Evolutionary conservation across 495 filamentous ascomycete genomes (phyloP), one percentile per base, ranked within the genome.

Genomic region (Tuber brumale): DNA sequence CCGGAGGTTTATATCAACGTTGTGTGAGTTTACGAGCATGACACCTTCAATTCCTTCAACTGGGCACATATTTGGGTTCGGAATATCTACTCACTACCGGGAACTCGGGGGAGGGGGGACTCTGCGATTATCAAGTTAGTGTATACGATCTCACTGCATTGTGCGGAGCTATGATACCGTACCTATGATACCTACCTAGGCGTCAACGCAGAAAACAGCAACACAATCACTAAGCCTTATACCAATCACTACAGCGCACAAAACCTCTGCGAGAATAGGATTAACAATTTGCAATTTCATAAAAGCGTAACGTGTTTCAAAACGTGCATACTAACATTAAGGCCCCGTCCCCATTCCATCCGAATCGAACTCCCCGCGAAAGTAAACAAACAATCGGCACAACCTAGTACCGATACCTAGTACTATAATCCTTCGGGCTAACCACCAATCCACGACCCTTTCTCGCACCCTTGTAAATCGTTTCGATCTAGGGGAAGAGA

Each of bases 391-490:
- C 46, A 45, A 45, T 45, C 46, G 19, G 37, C 37, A 7, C 21
- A 45, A 48, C 57, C 76, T 83, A 83, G 44, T 83, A 83, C 48
- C 82, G 75, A 48, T 83, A 83, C 70, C 82, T 77, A 44, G 82
- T 83, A 73, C 74, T 80, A 31, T 83, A 83, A 87, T 88, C 89
- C 88, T 98, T 99, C 0, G 95, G 95, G 80, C 94, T 97, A 75
- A 98, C 94, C 45, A 97, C 95, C 81, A 97, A 85, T 89, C 95
- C 95, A 70, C 94, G 88, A 2, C 95, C 95, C 86, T 98, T 99
- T 89, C 96, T 97, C 5, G 95, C 95, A 21, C 95, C 95, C 75
- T 94, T 92, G 84, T 98, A 99, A 76, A 99, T 94, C 21, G 94
- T 97, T 85, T 99, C 96, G 82, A 97, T 91, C 77, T 80, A 48